phyloP scores from a whole-genome alignment of 768 basidiomycete species.

The Amylocystis lapponica region DNA sequence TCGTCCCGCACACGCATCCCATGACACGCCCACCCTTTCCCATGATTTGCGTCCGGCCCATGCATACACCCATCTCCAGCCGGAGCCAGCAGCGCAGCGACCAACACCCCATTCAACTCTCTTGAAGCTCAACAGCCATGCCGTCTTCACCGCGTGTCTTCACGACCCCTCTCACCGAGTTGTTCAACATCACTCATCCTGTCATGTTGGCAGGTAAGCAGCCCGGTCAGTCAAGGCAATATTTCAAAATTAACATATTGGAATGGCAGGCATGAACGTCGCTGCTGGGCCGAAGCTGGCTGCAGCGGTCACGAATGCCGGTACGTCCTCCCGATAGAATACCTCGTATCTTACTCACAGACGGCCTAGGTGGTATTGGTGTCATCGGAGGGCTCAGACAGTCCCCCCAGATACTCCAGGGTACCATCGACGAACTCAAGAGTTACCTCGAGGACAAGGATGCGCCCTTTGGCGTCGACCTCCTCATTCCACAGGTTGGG shows the following conservation, averaged over 20 bases:
- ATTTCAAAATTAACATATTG: slow-evolving; percentile 5
- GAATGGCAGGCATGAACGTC: slow-evolving; percentile 66
- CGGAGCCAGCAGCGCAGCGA: too few species aligned
- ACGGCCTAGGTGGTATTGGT: slow-evolving; percentile 68
- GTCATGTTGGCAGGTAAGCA: slow-evolving; percentile 69
- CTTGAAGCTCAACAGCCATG: slow-evolving; percentile 43
- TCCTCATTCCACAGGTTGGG: slow-evolving; percentile 78
- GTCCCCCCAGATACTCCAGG: slow-evolving; percentile 64
- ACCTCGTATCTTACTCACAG: background rate
- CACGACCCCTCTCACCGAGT: slow-evolving; percentile 64
- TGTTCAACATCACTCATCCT: slow-evolving; percentile 78
- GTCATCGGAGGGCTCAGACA: slow-evolving; percentile 82
- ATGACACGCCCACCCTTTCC: too few species aligned
- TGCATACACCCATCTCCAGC: too few species aligned
- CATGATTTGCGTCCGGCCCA: too few species aligned
- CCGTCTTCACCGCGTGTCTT: slow-evolving; percentile 61
- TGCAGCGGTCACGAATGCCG: slow-evolving; percentile 89
- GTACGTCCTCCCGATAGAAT: too few species aligned
- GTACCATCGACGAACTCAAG: slow-evolving; percentile 69
- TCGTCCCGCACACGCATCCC: too few species aligned
- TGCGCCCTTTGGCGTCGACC: slow-evolving; percentile 78
- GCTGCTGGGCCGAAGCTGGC: slow-evolving; percentile 82
- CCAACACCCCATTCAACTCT: too few species aligned
- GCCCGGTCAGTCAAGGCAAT: background rate
- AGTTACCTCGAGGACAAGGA: slow-evolving; percentile 65